Evolutionary conservation across 2,329 filamentous ascomycete genomes (phyloP).

Genomic region (Xylariaceae sp.): DNA sequence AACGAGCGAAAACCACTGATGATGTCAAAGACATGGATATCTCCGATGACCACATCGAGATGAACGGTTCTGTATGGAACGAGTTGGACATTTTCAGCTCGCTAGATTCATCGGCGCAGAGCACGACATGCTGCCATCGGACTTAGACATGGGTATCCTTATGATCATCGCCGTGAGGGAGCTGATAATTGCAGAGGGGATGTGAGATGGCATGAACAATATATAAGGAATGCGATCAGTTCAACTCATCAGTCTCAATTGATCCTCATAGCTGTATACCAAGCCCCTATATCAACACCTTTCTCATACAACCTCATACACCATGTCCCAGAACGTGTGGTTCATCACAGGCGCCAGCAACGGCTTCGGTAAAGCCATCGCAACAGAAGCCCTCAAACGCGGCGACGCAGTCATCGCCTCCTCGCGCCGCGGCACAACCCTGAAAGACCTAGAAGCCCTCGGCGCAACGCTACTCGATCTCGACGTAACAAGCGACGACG

Average conservation of each 20-base stretch:
- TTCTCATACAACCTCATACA: background rate
- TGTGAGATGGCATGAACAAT: background rate
- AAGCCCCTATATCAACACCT: background rate
- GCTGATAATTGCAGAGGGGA: background rate
- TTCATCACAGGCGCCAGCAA: constrained; percentile 49
- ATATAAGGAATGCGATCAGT: background rate
- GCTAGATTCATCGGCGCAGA: background rate
- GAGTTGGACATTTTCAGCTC: background rate
- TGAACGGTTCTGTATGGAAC: too few species aligned
- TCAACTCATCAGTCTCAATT: background rate
- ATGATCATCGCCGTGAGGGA: background rate
- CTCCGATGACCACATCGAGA: too few species aligned
- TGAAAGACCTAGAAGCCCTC: constrained; percentile 38
- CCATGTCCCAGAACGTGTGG: constrained; percentile 38
- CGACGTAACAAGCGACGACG: constrained; percentile 41
- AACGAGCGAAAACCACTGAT: background rate
- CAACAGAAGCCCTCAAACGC: constrained; percentile 38
- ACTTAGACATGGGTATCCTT: background rate
- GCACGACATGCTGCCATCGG: background rate
- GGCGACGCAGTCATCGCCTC: constrained; percentile 49
- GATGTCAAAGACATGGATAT: too few species aligned
- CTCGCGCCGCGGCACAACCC: constrained; percentile 37
- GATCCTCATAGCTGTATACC: too few species aligned
- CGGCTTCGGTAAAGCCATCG: constrained; percentile 46
- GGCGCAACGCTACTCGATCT: constrained; percentile 42